phyloP scores from a whole-genome alignment of 805 yeast genomes.

The Sporopachydermia quercuum region DNA sequence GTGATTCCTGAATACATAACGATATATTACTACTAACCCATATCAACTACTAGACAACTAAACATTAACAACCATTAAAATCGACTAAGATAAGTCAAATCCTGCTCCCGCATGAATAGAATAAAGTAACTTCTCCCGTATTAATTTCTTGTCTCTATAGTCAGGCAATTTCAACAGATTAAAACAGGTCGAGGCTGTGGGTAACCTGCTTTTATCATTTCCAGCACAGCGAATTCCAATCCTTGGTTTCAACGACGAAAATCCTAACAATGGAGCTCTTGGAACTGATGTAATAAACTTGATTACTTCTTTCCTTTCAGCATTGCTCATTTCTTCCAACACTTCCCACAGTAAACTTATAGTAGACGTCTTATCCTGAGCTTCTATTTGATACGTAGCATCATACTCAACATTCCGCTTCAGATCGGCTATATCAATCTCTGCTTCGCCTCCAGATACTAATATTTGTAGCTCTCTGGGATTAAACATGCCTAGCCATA shows the following conservation, averaged over 20 bases:
- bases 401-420: conserved; percentile 46
- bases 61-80: not conserved
- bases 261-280: conserved; percentile 83
- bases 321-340: conserved; percentile 46
- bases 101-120: conserved; percentile 77
- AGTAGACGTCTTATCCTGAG: conserved; percentile 37
- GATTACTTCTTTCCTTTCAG: conserved; percentile 50
- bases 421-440: conserved; percentile 60
- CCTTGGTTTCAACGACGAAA: conserved; percentile 52
- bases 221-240: conserved; percentile 74
- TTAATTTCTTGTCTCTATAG: conserved; percentile 41
- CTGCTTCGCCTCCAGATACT: conserved; percentile 65
- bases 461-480: conserved; percentile 71
- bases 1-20: too few species aligned
- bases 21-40: too few species aligned
- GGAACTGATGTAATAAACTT: conserved; percentile 90
- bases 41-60: too few species aligned
- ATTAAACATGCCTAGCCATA: conserved; percentile 77
- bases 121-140: conserved; percentile 54
- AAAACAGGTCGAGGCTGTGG: conserved; percentile 90
- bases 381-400: conserved; percentile 28
- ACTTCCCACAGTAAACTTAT: conserved; percentile 61
- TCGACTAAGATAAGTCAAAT: conserved; percentile 55
- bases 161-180: conserved; percentile 79
- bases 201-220: conserved; percentile 39